These are phyloP conservation scores for Candida palmyrensis DNA, from an alignment of 805 yeast species.

Conservation along the genomic window DNA sequence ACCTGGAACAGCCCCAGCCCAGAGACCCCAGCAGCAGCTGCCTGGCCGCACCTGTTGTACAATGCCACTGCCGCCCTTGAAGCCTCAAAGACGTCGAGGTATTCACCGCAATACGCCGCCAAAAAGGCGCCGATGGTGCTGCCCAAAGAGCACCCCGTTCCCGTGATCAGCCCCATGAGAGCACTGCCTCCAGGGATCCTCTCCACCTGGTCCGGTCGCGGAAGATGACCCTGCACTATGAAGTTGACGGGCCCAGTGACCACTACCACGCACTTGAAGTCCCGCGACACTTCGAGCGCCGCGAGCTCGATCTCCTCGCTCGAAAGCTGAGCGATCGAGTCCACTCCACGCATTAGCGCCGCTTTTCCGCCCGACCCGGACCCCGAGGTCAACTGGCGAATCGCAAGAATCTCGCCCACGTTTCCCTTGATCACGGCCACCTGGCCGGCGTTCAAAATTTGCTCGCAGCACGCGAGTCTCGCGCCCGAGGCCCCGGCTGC, in stretches of 20 bases:
- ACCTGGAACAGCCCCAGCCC: no score
- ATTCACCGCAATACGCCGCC: no score
- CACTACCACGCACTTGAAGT: slow-evolving; percentile 57
- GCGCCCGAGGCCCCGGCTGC: slow-evolving; percentile 78
- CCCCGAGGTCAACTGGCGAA: slow-evolving; percentile 27
- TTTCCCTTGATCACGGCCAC: slow-evolving; percentile 78
- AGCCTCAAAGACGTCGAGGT: slow-evolving; percentile 31
- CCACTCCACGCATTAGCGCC: slow-evolving; percentile 67
- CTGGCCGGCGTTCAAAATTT: slow-evolving; percentile 52
- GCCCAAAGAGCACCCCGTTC: slow-evolving; percentile 81
- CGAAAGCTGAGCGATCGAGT: slow-evolving; percentile 28
- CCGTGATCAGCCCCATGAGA: slow-evolving; percentile 67
- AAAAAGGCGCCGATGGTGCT: slow-evolving; percentile 58
- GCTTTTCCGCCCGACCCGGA: slow-evolving; percentile 11
- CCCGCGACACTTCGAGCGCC: slow-evolving; percentile 40
- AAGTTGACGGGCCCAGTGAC: slow-evolving; percentile 53
- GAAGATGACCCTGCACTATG: slow-evolving; percentile 14
- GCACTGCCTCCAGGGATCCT: slow-evolving; percentile 52
- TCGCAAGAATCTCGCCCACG: slow-evolving; percentile 75
- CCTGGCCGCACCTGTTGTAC: slow-evolving; percentile 59
- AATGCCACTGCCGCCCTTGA: slow-evolving; percentile 49
- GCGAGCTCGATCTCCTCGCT: slow-evolving; percentile 13
- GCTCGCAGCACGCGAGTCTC: slow-evolving; percentile 45
- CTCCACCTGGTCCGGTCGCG: slow-evolving; percentile 18
- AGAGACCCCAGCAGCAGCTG: no score